Conservation (phyloP, 2,329 filamentous ascomycete species). For the Corynespora cassiicola region DNA sequence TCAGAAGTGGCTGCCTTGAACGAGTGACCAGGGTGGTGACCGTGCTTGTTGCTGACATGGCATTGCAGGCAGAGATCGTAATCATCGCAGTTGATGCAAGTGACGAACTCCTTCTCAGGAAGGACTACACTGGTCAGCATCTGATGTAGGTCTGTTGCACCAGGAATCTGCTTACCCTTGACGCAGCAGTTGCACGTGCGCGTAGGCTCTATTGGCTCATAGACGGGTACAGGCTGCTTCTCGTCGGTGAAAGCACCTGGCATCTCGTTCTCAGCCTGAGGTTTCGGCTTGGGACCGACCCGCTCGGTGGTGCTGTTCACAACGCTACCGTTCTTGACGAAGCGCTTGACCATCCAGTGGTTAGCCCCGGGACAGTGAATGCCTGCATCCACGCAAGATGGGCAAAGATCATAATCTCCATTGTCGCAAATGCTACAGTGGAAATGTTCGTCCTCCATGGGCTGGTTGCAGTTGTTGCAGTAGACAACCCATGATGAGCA, state of each 20-base stretch:
- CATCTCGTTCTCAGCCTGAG: slow-evolving; percentile 45
- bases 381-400: slow-evolving; percentile 76
- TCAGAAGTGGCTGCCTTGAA: slow-evolving; percentile 74
- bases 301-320: slow-evolving; percentile 86
- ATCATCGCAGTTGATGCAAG: slow-evolving; percentile 84
- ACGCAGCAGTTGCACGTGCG: slow-evolving; percentile 79
- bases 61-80: slow-evolving; percentile 90
- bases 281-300: slow-evolving; percentile 68
- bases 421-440: slow-evolving; percentile 94
- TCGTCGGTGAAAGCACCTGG: slow-evolving; percentile 55
- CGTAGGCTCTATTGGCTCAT: slow-evolving; percentile 49
- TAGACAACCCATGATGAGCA: slow-evolving; percentile 76
- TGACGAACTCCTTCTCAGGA: slow-evolving; percentile 80
- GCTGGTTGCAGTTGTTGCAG: slow-evolving; percentile 87
- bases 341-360: slow-evolving; percentile 96
- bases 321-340: slow-evolving; percentile 77
- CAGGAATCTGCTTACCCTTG: slow-evolving; percentile 53
- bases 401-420: slow-evolving; percentile 94
- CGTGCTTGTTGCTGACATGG: slow-evolving; percentile 77
- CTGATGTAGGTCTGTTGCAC: no score
- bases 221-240: slow-evolving; percentile 44
- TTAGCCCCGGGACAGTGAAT: slow-evolving; percentile 77
- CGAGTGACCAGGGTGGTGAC: slow-evolving; percentile 86
- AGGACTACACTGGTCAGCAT: slow-evolving; percentile 59
- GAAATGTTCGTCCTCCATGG: slow-evolving; percentile 83